phyloP scores from a whole-genome alignment of 352 stramenopile species.

The Saprolegnia diclina region DNA sequence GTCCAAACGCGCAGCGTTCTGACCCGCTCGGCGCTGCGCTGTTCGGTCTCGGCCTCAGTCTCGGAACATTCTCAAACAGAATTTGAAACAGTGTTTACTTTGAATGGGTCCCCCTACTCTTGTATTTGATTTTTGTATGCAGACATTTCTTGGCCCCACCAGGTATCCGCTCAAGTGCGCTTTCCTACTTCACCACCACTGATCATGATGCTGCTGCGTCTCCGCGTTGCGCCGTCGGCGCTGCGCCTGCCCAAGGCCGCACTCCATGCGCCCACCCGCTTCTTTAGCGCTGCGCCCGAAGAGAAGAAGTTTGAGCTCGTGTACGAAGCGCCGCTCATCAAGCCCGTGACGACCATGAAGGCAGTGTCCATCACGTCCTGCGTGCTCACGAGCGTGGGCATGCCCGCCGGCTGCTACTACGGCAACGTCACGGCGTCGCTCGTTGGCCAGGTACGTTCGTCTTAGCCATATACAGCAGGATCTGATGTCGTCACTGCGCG shows the following conservation, averaged over 20 bases:
- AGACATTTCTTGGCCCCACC: neutral
- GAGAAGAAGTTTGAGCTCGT: conserved; percentile 6
- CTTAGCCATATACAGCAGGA: neutral
- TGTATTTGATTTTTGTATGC: neutral
- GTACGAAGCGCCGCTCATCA: conserved; percentile 9
- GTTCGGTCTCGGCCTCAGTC: no score
- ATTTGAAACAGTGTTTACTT: no score
- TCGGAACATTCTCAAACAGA: no score
- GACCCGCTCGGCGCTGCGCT: no score
- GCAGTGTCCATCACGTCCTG: conserved; percentile 81
- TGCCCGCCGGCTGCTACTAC: conserved; percentile 67
- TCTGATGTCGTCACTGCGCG: neutral
- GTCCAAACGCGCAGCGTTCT: no score
- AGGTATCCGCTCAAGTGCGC: no score
- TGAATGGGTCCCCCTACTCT: no score
- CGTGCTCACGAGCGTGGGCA: conserved; percentile 69
- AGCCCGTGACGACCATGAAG: conserved; percentile 78
- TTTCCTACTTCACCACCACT: no score
- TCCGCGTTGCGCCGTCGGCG: no score
- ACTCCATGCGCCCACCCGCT: neutral
- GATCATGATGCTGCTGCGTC: no score
- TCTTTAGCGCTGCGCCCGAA: neutral
- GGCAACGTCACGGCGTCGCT: conserved; percentile 66
- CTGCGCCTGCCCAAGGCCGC: neutral
- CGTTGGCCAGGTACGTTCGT: conserved; percentile 50